Conservation (phyloP, 495 filamentous ascomycete genomes). For the Bathelium albidoporum region DNA sequence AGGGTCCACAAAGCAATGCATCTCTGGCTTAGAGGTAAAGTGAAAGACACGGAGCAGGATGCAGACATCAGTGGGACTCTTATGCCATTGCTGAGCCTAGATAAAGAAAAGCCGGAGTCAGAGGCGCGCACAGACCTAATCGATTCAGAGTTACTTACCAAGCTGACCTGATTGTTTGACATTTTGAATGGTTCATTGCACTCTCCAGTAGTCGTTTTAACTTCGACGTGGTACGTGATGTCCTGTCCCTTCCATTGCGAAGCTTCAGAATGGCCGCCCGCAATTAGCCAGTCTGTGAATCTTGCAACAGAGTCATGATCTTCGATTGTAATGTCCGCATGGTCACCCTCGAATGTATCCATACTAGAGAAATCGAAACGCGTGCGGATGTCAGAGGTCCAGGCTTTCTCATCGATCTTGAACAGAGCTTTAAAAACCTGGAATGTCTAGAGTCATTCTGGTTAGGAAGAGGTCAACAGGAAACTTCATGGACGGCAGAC, state of each 20-base stretch:
- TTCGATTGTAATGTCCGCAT: constrained; percentile 10
- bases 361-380: neutral
- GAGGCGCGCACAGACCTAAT: neutral
- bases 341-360: neutral
- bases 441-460: constrained; percentile 1
- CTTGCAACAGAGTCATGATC: neutral
- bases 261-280: neutral
- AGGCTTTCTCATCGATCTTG: neutral
- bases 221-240: constrained; percentile 12
- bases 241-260: neutral
- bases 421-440: constrained; percentile 1
- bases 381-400: constrained; percentile 10
- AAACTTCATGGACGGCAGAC: neutral
- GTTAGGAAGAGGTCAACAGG: neutral
- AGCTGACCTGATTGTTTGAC: constrained; percentile 8
- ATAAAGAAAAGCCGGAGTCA: neutral
- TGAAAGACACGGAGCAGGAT: constrained; percentile 12
- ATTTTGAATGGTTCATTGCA: constrained; percentile 10
- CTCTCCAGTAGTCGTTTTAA: constrained; percentile 10
- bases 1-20: constrained; percentile 8
- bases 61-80: constrained; percentile 7
- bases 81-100: constrained; percentile 8
- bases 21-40: neutral
- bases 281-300: constrained; percentile 8
- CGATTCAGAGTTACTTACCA: neutral